A percentile compares a stretch with the other conserved stretches of the same genome.
These are phyloP conservation scores for Spathaspora hagerdaliae DNA, from an alignment of 805 yeast genomes.

Conservation along the genomic window DNA sequence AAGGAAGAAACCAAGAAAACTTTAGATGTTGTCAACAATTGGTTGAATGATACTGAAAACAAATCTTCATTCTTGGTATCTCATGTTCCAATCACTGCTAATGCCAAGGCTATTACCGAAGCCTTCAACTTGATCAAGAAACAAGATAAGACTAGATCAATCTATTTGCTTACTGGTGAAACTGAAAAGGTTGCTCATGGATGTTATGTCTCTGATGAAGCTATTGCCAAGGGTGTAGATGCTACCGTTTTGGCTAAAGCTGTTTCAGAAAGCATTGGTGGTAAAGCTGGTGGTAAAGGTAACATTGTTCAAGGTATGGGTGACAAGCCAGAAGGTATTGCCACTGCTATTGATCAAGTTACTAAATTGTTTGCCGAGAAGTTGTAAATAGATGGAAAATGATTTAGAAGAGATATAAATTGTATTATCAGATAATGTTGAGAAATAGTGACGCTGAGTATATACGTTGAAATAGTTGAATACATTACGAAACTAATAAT, in stretches of 20 bases:
- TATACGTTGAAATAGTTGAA: too few relatives aligned
- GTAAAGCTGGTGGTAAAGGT: constrained; percentile 98
- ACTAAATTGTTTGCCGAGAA: constrained; percentile 58
- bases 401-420: too few relatives aligned
- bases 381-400: constrained; percentile 26
- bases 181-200: constrained; percentile 89
- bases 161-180: constrained; percentile 76
- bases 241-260: constrained; percentile 71
- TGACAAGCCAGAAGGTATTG: constrained; percentile 65
- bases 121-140: constrained; percentile 82
- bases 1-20: constrained; percentile 84
- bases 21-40: constrained; percentile 67
- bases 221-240: constrained; percentile 64
- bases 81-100: constrained; percentile 66
- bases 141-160: constrained; percentile 66
- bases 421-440: too few relatives aligned
- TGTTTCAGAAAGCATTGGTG: constrained; percentile 79
- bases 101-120: constrained; percentile 92
- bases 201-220: constrained; percentile 75
- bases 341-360: constrained; percentile 70
- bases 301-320: constrained; percentile 97
- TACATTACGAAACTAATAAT: too few relatives aligned
- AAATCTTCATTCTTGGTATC: constrained; percentile 61
- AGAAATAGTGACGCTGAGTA: too few relatives aligned
- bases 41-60: constrained; percentile 51